phyloP scores from a whole-genome alignment of 225 moss, liverwort and hornwort species.

The Sphagnum contortum region DNA sequence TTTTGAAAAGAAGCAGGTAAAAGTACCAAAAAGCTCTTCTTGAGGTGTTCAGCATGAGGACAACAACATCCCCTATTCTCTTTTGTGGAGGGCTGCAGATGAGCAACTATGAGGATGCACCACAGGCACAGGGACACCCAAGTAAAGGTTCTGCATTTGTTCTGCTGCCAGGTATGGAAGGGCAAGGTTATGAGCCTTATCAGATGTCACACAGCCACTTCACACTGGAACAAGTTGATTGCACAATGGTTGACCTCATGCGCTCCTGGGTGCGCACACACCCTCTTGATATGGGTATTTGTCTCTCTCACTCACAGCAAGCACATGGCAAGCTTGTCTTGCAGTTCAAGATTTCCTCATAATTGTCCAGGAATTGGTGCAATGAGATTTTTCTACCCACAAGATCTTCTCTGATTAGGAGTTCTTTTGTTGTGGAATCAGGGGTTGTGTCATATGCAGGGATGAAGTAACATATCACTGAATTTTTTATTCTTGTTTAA shows the following conservation, averaged over 20 bases:
- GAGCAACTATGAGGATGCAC: slow-evolving; percentile 30
- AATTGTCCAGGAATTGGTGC: too few relatives aligned
- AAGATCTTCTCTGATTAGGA: too few relatives aligned
- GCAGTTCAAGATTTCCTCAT: too few relatives aligned
- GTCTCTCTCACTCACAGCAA: too few relatives aligned
- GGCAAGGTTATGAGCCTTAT: slow-evolving; percentile 61
- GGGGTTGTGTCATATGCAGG: neutral
- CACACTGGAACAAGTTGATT: slow-evolving; percentile 60
- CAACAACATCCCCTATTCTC: too few relatives aligned
- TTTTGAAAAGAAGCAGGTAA: too few relatives aligned
- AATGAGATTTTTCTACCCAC: too few relatives aligned
- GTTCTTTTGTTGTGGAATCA: too few relatives aligned
- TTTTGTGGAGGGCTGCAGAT: slow-evolving; percentile 32
- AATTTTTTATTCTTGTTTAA: neutral
- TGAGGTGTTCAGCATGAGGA: too few relatives aligned
- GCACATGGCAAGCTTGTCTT: too few relatives aligned
- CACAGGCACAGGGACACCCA: slow-evolving; percentile 67
- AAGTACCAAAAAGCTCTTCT: too few relatives aligned
- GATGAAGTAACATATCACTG: too few relatives aligned
- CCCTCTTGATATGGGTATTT: slow-evolving; percentile 24
- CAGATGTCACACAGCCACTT: slow-evolving; percentile 48
- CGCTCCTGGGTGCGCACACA: slow-evolving; percentile 46
- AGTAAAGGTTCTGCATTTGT: slow-evolving; percentile 60
- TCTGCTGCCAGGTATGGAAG: slow-evolving; percentile 48
- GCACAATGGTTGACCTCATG: slow-evolving; percentile 35